These are phyloP conservation scores for Serendipita sp. DNA, from an alignment of 768 basidiomycete species.

Conservation along the genomic window DNA sequence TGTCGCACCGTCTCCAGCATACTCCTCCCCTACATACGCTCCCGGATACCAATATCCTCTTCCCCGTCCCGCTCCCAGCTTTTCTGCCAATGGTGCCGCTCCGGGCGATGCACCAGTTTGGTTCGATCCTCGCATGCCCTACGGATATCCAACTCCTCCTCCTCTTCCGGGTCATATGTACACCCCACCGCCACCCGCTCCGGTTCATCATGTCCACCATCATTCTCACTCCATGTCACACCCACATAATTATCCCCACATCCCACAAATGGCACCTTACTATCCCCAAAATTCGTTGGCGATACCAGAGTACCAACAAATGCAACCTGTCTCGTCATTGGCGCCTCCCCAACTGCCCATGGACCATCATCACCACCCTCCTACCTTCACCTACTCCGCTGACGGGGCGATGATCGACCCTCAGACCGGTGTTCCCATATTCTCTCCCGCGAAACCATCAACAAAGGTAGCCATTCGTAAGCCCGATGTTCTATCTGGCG, in stretches of 20 bases:
- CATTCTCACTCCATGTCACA: background rate
- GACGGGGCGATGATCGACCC: background rate
- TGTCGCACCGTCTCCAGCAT: background rate
- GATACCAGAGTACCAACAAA: background rate
- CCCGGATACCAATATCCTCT: background rate
- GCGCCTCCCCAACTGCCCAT: background rate
- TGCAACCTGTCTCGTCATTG: background rate
- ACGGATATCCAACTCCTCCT: constrained; percentile 1
- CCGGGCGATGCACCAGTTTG: background rate
- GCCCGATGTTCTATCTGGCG: background rate
- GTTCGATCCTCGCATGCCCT: constrained; percentile 5
- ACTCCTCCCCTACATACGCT: background rate
- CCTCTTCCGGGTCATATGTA: background rate
- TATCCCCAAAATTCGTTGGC: background rate
- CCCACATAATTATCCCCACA: background rate
- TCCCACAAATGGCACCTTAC: background rate
- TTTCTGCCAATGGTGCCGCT: background rate
- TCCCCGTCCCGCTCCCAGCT: background rate
- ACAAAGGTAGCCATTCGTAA: constrained; percentile 2
- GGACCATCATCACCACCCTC: background rate
- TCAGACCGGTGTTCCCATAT: background rate
- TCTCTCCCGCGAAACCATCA: background rate
- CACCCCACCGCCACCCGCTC: background rate
- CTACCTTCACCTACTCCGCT: background rate
- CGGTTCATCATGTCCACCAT: constrained; percentile 1